Percentiles rank a stretch among this genome's conserved stretches.
Conservation (phyloP, 768 basidiomycete genomes). For the Pluteus cervinus region DNA sequence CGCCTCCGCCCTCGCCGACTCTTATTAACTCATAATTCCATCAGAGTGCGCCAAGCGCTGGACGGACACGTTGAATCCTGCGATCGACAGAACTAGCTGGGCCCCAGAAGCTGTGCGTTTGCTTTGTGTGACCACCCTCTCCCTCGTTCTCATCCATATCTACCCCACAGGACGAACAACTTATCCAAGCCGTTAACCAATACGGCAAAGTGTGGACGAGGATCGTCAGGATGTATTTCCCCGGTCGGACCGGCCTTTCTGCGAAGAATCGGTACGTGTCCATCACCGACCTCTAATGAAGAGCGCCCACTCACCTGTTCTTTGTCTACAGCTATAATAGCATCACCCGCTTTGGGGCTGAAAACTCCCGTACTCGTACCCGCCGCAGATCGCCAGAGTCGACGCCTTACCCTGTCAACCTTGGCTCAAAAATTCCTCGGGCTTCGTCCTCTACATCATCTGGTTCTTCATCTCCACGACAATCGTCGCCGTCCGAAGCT, state of each 20-base stretch:
- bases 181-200: constrained; percentile 47
- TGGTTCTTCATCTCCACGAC: constrained; percentile 33
- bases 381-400: constrained; percentile 32
- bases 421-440: constrained; percentile 25
- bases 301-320: constrained; percentile 5
- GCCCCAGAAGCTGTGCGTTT: constrained; percentile 42
- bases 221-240: constrained; percentile 57
- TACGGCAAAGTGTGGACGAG: constrained; percentile 60
- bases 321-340: constrained; percentile 38
- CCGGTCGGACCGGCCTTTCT: constrained; percentile 51
- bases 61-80: constrained; percentile 56
- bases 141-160: constrained; percentile 6
- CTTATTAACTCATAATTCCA: constrained; percentile 9
- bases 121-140: neutral
- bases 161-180: constrained; percentile 37
- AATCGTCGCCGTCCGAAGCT: constrained; percentile 16
- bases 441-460: constrained; percentile 33
- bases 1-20: neutral
- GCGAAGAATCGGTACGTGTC: constrained; percentile 53
- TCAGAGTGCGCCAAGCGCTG: constrained; percentile 58
- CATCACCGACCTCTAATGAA: neutral
- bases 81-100: constrained; percentile 57
- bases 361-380: constrained; percentile 28
- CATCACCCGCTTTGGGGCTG: constrained; percentile 41
- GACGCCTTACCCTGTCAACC: constrained; percentile 20